Percentiles rank a stretch among this genome's conserved stretches.
These are phyloP conservation scores for Apiospora malaysiana DNA, from an alignment of 2,329 filamentous ascomycete genomes.

Conservation along the genomic window DNA sequence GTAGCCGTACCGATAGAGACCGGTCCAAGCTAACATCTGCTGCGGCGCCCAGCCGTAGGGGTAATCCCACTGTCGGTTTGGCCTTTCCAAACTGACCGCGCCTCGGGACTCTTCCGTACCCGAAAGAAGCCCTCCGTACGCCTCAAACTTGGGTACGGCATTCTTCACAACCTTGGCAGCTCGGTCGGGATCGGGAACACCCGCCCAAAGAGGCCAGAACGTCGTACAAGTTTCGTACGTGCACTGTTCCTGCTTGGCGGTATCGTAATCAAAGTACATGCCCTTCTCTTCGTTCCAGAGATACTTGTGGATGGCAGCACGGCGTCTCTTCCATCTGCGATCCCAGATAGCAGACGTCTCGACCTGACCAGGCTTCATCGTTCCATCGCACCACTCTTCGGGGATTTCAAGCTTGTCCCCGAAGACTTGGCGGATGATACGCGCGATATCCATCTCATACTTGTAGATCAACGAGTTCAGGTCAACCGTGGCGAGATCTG, in stretches of 20 bases:
- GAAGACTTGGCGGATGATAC: slow-evolving; percentile 84
- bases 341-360: slow-evolving; percentile 92
- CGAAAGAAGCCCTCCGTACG: slow-evolving; percentile 83
- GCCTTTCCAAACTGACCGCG: slow-evolving; percentile 76
- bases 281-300: slow-evolving; percentile 91
- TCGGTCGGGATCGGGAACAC: slow-evolving; percentile 83
- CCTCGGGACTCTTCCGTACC: slow-evolving; percentile 91
- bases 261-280: slow-evolving; percentile 99
- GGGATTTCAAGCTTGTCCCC: slow-evolving; percentile 83
- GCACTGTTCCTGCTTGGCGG: slow-evolving; percentile 77
- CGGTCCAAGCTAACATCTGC: slow-evolving; percentile 97
- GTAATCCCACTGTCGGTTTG: slow-evolving; percentile 98
- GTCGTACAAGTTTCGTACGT: slow-evolving; percentile 91
- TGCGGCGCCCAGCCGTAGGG: slow-evolving; percentile 98
- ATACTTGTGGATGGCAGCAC: slow-evolving; percentile 87
- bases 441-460: slow-evolving; percentile 92
- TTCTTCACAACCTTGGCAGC: slow-evolving; percentile 82
- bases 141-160: slow-evolving; percentile 87
- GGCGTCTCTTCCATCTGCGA: slow-evolving; percentile 82
- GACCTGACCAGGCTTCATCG: slow-evolving; percentile 69
- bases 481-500: slow-evolving; percentile 90
- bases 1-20: slow-evolving; percentile 89
- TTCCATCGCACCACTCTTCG: slow-evolving; percentile 76
- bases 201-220: slow-evolving; percentile 98
- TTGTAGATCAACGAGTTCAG: slow-evolving; percentile 96